These are phyloP conservation scores for Gilbertella persicaria DNA, from an alignment of 371 early-diverging fungal species.

Conservation along the genomic window DNA sequence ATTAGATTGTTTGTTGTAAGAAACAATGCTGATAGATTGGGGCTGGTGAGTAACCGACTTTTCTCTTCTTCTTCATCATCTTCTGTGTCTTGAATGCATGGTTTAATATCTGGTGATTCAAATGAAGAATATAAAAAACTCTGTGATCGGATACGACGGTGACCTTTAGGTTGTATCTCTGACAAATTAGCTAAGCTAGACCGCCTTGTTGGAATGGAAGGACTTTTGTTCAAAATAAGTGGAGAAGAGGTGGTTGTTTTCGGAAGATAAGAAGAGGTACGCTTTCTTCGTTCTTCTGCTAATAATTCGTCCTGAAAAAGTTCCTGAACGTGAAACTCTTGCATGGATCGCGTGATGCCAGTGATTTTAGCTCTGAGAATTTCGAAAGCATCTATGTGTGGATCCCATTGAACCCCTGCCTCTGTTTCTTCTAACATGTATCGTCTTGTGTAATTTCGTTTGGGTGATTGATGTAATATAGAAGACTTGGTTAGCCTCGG, in stretches of 20 bases:
- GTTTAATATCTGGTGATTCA: no score
- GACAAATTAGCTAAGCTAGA: constrained; percentile 3
- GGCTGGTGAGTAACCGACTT: neutral
- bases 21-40: constrained; percentile 24
- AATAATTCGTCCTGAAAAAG: constrained; percentile 37
- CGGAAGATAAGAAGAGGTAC: neutral
- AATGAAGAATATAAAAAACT: no score
- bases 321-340: constrained; percentile 48
- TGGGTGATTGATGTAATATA: constrained; percentile 3
- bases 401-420: constrained; percentile 37
- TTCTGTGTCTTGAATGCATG: no score
- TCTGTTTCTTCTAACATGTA: no score
- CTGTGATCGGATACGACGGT: constrained; percentile 18
- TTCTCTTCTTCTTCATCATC: constrained; percentile 3
- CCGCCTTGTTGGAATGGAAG: neutral
- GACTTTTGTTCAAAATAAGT: neutral
- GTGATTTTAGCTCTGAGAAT: constrained; percentile 48
- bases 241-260: constrained; percentile 7
- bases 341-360: constrained; percentile 49
- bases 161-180: constrained; percentile 2
- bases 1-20: constrained; percentile 41
- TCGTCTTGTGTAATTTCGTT: constrained; percentile 8
- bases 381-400: constrained; percentile 50
- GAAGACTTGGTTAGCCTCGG: constrained; percentile 40
- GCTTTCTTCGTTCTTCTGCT: constrained; percentile 20